These are phyloP conservation scores for Anthoceros angustus DNA, from an alignment of 225 moss, liverwort and hornwort genomes.

Conservation along the genomic window DNA sequence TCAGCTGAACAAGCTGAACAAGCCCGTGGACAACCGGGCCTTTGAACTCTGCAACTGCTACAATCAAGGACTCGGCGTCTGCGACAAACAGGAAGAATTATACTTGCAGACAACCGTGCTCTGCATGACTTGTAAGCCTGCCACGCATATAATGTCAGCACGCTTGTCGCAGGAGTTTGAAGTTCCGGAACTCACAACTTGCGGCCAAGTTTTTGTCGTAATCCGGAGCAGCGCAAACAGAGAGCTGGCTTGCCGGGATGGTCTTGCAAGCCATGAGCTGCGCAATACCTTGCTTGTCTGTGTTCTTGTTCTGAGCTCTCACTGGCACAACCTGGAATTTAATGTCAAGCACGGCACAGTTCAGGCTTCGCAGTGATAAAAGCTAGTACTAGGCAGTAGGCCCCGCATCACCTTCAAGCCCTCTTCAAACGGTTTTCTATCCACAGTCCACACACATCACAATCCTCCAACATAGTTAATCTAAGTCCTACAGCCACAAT, in stretches of 20 bases:
- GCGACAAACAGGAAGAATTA: neutral
- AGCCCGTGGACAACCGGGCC: constrained; percentile 48
- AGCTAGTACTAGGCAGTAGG: no score
- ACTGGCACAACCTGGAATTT: neutral
- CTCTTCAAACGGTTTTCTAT: no score
- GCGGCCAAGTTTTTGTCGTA: neutral
- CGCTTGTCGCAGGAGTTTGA: no score
- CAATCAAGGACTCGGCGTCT: neutral
- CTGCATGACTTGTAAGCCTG: no score
- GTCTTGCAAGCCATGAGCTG: neutral
- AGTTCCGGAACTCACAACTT: neutral
- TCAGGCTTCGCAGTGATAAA: no score
- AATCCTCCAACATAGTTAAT: no score
- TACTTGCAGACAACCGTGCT: no score
- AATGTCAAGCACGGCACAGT: neutral
- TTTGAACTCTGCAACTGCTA: constrained; percentile 47
- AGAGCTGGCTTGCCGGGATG: neutral
- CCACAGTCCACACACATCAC: no score
- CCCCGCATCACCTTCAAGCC: no score
- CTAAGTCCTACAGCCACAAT: no score
- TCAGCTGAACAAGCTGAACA: constrained; percentile 39
- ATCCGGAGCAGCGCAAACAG: neutral
- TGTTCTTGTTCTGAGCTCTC: neutral
- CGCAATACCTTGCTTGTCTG: neutral
- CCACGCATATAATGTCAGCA: no score